phyloP scores from a whole-genome alignment of 768 basidiomycete species.

The Hortiboletus flavorubellus region DNA sequence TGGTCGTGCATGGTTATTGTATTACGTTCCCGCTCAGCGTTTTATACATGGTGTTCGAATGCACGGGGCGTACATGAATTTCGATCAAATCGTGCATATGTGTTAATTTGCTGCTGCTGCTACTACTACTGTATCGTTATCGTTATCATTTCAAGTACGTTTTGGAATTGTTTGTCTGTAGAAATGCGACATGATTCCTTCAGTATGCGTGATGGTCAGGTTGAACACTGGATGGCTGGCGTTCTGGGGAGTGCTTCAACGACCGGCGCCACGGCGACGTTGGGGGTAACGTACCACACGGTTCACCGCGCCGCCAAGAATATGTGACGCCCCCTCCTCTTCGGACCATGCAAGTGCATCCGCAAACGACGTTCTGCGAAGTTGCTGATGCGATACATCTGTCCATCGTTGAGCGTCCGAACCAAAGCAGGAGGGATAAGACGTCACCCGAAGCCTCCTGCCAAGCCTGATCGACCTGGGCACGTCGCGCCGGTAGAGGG shows the following conservation, averaged over 20 bases:
- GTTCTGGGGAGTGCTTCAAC: slow-evolving; percentile 48
- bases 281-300: slow-evolving; percentile 47
- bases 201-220: slow-evolving; percentile 63
- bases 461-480: slow-evolving; percentile 41
- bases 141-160: slow-evolving; percentile 14
- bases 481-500: slow-evolving; percentile 39
- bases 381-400: slow-evolving; percentile 22
- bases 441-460: slow-evolving; percentile 17
- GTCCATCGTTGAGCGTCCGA: slow-evolving; percentile 12
- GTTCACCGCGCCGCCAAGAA: slow-evolving; percentile 62
- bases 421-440: not conserved
- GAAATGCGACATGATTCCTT: slow-evolving; percentile 68
- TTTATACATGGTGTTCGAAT: not conserved
- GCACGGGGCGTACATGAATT: not conserved
- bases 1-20: not conserved
- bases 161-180: slow-evolving; percentile 56
- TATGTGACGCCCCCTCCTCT: slow-evolving; percentile 52
- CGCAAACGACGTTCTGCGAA: slow-evolving; percentile 48
- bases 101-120: not conserved
- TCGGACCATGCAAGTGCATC: slow-evolving; percentile 64
- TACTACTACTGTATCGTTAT: not conserved
- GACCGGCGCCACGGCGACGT: not conserved
- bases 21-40: not conserved
- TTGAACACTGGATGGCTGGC: slow-evolving; percentile 81
- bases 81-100: slow-evolving; percentile 1